Evolutionary conservation across 768 basidiomycete genomes (phyloP).

Genomic region (Hygrocybe punicea): DNA sequence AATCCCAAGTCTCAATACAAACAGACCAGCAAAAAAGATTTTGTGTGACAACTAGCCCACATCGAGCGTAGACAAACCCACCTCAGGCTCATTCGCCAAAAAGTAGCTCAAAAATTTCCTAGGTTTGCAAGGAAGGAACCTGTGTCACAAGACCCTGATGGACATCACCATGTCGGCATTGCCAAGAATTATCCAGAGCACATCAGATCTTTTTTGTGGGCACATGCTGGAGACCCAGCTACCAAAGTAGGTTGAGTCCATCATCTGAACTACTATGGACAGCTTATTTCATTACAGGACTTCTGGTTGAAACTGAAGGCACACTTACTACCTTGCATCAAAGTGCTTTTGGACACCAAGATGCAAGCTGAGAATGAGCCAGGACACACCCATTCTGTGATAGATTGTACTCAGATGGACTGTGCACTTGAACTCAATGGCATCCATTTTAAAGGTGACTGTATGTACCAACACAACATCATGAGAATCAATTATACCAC

Average conservation of each 20-base stretch:
- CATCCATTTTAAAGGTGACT: conserved; percentile 13
- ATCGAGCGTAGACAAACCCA: conserved; percentile 10
- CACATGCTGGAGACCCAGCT: conserved; percentile 2
- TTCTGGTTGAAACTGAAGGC: conserved; percentile 27
- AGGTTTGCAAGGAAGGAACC: too few relatives aligned
- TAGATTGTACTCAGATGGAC: neutral
- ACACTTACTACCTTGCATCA: conserved; percentile 19
- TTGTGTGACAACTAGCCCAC: conserved; percentile 18
- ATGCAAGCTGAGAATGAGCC: neutral
- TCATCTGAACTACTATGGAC: neutral
- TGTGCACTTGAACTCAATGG: neutral
- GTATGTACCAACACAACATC: conserved; percentile 17
- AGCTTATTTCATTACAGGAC: conserved; percentile 11
- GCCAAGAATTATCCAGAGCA: neutral
- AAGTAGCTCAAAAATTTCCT: too few relatives aligned
- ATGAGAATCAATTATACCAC: conserved; percentile 32
- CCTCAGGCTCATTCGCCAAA: neutral
- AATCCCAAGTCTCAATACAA: conserved; percentile 27
- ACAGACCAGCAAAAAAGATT: conserved; percentile 22
- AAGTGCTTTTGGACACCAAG: neutral
- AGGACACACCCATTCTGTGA: neutral
- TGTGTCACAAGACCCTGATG: neutral
- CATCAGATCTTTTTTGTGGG: neutral
- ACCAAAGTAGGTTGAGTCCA: neutral
- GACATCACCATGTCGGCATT: neutral